Evolutionary conservation across 2,329 filamentous ascomycete genomes (phyloP), one percentile per base, ranked within the genome.

Genomic region (Microdochium nivale): DNA sequence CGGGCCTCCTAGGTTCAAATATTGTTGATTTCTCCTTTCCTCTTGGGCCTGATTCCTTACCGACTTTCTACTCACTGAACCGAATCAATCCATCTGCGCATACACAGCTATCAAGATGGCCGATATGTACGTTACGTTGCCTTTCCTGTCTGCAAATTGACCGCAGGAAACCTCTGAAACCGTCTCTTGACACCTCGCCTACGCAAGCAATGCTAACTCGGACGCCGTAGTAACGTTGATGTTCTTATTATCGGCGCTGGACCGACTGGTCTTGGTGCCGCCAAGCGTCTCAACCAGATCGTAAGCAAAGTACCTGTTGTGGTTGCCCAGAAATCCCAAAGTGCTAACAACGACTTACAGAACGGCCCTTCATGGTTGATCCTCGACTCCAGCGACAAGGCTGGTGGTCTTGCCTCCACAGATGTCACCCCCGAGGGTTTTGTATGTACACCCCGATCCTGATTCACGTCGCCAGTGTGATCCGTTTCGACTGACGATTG

Each of bases 171-270:
- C n/a, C 33, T 48, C 46, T 49, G 25, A 24, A 33, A 51, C 46
- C 8, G 53, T 50, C 21, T 47, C 27, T 52, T 37, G 40, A n/a
- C 7, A 11, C 19, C 21, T 44, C 40, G 21, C 40, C 8, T 23
- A 11, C 21, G 10, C 40, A 19, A 23, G n/a, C 16, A 11, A 30
- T n/a, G 32, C 54, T 60, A 48, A 60, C 54, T 24, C 3, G 19
- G 47, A 48, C 7, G 30, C 23, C 53, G 14, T 71, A 95, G 90
- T 71, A 86, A 90, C 66, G 90, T 97, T 70, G 94, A 99, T 75
- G 87, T 99, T 62, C 89, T 99, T 68, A 85, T 99, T 72, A 96
- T 97, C 77, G 94, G 94, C 68, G 92, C 92, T 74, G 94, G 94
- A 68, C 94, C 94, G 64, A 97, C 94, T 67, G 94, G 94, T 74